A percentile compares a stretch with the other conserved stretches of the same genome.
Conservation (phyloP, 176 grass and related monocot genomes). For the bread wheat (Triticum aestivum) region DNA sequence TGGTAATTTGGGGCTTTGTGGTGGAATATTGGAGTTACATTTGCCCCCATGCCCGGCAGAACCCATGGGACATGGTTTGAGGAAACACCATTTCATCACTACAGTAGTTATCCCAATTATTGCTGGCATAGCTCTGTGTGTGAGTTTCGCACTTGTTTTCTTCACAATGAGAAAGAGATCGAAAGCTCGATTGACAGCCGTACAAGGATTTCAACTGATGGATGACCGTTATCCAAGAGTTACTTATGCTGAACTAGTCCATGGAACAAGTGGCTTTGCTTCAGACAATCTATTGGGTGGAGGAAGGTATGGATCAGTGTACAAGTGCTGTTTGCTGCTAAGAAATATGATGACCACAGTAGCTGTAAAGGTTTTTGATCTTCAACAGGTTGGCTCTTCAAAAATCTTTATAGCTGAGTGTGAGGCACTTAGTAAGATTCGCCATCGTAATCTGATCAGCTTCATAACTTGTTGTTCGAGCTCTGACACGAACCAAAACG, state of each 20-base stretch:
- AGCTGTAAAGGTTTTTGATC: constrained; percentile 50
- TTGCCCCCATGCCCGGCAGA: not conserved
- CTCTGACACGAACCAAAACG: constrained; percentile 12
- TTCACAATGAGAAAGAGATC: not conserved
- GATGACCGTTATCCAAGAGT: constrained; percentile 1
- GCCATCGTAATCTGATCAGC: constrained; percentile 43
- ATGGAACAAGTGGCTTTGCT: constrained; percentile 45
- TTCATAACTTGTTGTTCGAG: constrained; percentile 41
- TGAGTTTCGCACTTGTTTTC: not conserved
- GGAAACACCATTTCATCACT: not conserved
- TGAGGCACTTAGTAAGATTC: constrained; percentile 39
- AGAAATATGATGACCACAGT: not conserved
- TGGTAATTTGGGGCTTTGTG: not conserved
- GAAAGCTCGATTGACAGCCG: not conserved
- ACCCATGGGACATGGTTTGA: not conserved
- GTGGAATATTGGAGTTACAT: not conserved
- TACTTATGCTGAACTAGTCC: constrained; percentile 40
- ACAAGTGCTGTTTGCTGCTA: constrained; percentile 17
- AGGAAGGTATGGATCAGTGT: constrained; percentile 51
- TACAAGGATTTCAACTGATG: not conserved
- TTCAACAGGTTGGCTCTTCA: constrained; percentile 26
- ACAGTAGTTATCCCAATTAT: not conserved
- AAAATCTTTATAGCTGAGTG: constrained; percentile 46
- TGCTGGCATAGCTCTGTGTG: not conserved
- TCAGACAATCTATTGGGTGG: constrained; percentile 30